Evolutionary conservation across 2,329 filamentous ascomycete genomes (phyloP).

Genomic region (Microcyclospora tardicrescens): DNA sequence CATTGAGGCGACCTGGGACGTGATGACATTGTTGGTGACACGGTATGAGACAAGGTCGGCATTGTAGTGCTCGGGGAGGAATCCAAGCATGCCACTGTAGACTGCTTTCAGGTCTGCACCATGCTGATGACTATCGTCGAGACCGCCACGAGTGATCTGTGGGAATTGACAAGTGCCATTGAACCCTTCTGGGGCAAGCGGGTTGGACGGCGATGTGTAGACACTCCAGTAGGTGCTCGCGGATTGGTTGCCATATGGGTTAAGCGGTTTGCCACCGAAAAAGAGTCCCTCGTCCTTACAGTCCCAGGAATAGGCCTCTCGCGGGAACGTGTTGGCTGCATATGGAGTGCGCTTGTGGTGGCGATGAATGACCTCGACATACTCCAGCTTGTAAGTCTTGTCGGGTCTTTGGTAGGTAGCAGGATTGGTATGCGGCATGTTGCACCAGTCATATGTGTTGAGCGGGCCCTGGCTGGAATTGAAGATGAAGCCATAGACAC

Average conservation of each 20-base stretch:
- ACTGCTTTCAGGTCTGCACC: constrained; percentile 65
- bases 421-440: constrained; percentile 70
- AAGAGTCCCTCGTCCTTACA: constrained; percentile 59
- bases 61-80: constrained; percentile 45
- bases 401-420: constrained; percentile 46
- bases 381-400: constrained; percentile 50
- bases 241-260: constrained; percentile 33
- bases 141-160: constrained; percentile 59
- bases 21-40: constrained; percentile 73
- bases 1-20: constrained; percentile 67
- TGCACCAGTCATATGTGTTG: constrained; percentile 66
- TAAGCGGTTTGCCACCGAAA: constrained; percentile 51
- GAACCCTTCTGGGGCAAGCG: constrained; percentile 54
- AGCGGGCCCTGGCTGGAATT: constrained; percentile 46
- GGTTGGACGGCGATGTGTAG: constrained; percentile 50
- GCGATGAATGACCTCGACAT: constrained; percentile 71
- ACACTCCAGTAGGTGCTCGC: constrained; percentile 53
- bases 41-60: constrained; percentile 46
- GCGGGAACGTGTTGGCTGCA: constrained; percentile 60
- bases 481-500: constrained; percentile 62
- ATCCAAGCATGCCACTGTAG: constrained; percentile 55
- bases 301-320: constrained; percentile 59
- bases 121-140: constrained; percentile 64
- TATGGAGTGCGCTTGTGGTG: constrained; percentile 81
- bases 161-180: constrained; percentile 67